These are phyloP conservation scores for Euptelea pleiosperma DNA, from an alignment of 164 flowering plant genomes.

Conservation along the genomic window DNA sequence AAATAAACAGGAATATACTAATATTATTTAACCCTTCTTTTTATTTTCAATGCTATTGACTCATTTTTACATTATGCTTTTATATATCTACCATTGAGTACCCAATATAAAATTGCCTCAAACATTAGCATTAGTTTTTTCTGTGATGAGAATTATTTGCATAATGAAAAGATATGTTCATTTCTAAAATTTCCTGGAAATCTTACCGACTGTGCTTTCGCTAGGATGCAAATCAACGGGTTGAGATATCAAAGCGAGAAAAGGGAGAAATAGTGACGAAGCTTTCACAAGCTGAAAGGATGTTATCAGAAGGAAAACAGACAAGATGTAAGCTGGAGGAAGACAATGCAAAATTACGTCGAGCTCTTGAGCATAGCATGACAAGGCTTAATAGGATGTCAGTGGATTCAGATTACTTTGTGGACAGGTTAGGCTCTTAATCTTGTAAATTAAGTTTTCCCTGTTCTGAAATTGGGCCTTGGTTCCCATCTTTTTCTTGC, in stretches of 20 bases:
- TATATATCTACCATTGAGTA: too few relatives aligned
- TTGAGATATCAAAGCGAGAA: constrained; percentile 51
- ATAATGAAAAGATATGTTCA: too few relatives aligned
- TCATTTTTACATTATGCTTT: too few relatives aligned
- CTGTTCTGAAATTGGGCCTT: not conserved
- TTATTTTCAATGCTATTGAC: too few relatives aligned
- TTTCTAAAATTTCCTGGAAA: not conserved
- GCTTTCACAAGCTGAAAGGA: constrained; percentile 61
- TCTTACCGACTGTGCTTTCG: constrained; percentile 2
- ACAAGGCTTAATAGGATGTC: constrained; percentile 96
- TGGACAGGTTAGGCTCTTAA: constrained; percentile 72
- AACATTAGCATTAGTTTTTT: not conserved
- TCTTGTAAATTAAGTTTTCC: not conserved
- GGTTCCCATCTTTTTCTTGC: too few relatives aligned
- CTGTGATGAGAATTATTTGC: too few relatives aligned
- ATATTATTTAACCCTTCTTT: too few relatives aligned
- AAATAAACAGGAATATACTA: too few relatives aligned
- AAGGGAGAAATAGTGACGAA: constrained; percentile 61
- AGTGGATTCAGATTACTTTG: constrained; percentile 87
- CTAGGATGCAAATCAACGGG: constrained; percentile 62
- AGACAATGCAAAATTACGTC: constrained; percentile 82
- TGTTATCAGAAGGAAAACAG: constrained; percentile 53
- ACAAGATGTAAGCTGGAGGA: constrained; percentile 75
- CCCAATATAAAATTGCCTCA: not conserved
- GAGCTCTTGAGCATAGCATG: constrained; percentile 97